These are phyloP conservation scores for Rhododendron griersonianum DNA, from an alignment of 148 eudicot genomes.

Conservation along the genomic window DNA sequence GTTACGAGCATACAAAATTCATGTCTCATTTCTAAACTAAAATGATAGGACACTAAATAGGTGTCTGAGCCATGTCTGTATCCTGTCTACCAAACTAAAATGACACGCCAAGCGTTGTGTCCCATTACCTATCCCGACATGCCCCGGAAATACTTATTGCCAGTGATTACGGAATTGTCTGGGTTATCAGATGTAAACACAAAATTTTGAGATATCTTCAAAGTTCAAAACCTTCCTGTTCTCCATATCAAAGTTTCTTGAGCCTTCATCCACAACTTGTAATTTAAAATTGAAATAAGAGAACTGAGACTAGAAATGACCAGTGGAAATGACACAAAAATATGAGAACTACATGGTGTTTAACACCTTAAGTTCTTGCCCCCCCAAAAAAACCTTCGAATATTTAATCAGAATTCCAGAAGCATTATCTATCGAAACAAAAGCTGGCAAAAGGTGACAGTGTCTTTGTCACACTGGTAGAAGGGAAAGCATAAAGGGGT, in stretches of 20 bases:
- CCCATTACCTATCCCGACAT: neutral
- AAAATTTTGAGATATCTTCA: neutral
- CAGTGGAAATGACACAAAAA: neutral
- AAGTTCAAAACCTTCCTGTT: neutral
- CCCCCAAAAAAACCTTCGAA: neutral
- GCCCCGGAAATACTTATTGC: neutral
- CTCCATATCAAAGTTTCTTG: neutral
- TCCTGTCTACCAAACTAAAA: neutral
- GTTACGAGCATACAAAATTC: neutral
- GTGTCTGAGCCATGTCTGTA: neutral
- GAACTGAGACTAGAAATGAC: neutral
- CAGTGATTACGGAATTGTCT: neutral
- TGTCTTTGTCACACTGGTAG: neutral
- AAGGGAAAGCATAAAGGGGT: neutral
- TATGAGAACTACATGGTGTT: neutral
- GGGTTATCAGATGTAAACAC: neutral
- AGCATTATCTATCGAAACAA: neutral
- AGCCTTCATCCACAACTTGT: neutral
- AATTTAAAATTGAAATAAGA: neutral
- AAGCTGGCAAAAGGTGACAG: neutral
- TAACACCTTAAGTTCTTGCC: neutral
- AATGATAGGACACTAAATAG: neutral
- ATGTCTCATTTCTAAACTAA: neutral
- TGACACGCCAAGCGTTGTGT: neutral
- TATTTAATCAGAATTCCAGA: neutral